Evolutionary conservation across 257 asterid genomes (phyloP), one percentile per base, ranked within the genome.

Genomic region (Plectranthus barbatus): DNA sequence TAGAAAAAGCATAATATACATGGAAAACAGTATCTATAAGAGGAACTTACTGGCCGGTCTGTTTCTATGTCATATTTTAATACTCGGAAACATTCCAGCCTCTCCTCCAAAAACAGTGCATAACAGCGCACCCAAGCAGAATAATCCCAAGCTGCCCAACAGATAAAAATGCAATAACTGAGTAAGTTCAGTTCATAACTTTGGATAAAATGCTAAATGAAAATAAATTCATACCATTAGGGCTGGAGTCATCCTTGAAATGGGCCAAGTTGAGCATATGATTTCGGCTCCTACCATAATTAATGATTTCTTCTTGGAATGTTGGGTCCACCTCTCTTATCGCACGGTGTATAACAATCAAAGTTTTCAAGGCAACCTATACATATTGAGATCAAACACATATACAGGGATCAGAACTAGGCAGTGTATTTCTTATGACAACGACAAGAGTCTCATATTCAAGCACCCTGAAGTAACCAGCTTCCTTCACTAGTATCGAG

Each of bases 231-330:
- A 46, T 77, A 93, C 99, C 99, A 60, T 82, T 84, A 50, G 99
- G 95, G 72, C 97, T 87, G 8, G 97, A 90, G 75, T 93, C 99
- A 41, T 93, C 99, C 81, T 87, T 93, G 83, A 93, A 93, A 78
- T 90, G 94, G 52, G 94, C 84, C 73, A 93, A 64, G 77, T 93
- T 90, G 60, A 93, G 95, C 83, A 93, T 80, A 68, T 88, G 99
- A 71, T 80, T 73, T 77, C 83, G 73, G 79, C 92, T 90, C 77
- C 92, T 71, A 31, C 96, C 96, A 75, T 85, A 93, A 65, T 90
- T 90, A 67, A 81, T 75, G 69, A 93, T 77, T 73, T 85, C 97
- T 77, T 93, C 99, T 66, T 87, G 97, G 86, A 93, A 93, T 19
- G 96, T 85, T 45, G 96, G 95, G 76, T 93, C 99, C 45, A 90